Conservation (phyloP, 164 flowering plant genomes). For the Nymphaea colorata region DNA sequence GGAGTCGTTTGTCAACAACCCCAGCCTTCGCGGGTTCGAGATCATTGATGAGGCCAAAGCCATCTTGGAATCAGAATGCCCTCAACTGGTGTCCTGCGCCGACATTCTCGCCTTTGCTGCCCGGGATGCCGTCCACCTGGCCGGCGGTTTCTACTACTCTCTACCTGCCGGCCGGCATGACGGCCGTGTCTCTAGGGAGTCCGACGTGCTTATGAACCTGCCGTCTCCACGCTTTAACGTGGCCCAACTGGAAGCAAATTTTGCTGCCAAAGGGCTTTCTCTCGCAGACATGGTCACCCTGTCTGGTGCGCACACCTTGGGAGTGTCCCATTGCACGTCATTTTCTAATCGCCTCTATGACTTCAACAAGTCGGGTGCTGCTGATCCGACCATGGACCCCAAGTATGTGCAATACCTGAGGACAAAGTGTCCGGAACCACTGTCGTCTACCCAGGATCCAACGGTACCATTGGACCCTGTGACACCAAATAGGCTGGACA, state of each 20-base stretch:
- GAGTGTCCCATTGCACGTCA: slow-evolving; percentile 8
- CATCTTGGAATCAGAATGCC: too few relatives aligned
- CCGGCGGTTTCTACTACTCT: slow-evolving; percentile 2
- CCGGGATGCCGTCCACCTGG: slow-evolving; percentile 2
- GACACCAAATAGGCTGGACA: too few relatives aligned
- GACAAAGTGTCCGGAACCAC: too few relatives aligned
- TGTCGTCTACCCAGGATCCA: too few relatives aligned
- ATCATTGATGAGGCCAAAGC: slow-evolving; percentile 1
- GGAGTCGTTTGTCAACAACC: not conserved
- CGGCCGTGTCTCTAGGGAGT: slow-evolving; percentile 1
- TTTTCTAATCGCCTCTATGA: slow-evolving; percentile 7
- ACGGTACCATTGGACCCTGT: too few relatives aligned
- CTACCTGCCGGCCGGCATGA: slow-evolving; percentile 6
- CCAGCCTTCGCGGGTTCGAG: slow-evolving; percentile 10
- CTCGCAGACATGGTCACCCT: slow-evolving; percentile 9
- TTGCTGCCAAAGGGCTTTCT: slow-evolving; percentile 2
- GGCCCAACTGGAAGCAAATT: slow-evolving; percentile 4
- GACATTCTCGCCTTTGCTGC: slow-evolving; percentile 12
- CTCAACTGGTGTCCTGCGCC: not conserved
- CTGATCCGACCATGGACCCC: slow-evolving; percentile 5
- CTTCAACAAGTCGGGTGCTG: slow-evolving; percentile 5
- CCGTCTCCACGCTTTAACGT: slow-evolving; percentile 3
- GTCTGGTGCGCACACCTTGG: slow-evolving; percentile 10
- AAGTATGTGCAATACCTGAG: not conserved
- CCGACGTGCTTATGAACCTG: not conserved